These are phyloP conservation scores for Aspergillus latus DNA, from an alignment of 2,329 filamentous ascomycete genomes.

Conservation along the genomic window DNA sequence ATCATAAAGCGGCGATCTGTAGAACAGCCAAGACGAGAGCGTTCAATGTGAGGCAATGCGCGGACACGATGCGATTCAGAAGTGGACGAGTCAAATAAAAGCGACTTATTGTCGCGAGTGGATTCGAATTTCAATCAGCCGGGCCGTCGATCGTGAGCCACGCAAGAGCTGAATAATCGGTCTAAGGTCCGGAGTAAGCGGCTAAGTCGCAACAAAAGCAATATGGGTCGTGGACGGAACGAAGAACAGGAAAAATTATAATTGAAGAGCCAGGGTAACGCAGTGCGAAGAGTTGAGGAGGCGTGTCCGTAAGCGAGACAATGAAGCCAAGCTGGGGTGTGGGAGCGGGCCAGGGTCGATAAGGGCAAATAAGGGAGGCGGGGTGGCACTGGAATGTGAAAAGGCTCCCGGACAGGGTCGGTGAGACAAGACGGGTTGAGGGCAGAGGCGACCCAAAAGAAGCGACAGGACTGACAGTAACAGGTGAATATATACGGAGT, in stretches of 20 bases:
- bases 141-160: constrained; percentile 18
- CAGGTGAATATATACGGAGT: not conserved
- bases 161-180: constrained; percentile 17
- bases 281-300: constrained; percentile 16
- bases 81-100: constrained; percentile 21
- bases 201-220: constrained; percentile 3
- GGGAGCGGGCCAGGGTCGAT: constrained; percentile 9
- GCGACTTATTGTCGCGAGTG: constrained; percentile 22
- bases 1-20: not conserved
- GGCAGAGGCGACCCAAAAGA: not conserved
- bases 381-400: constrained; percentile 12
- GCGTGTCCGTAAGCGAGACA: constrained; percentile 23
- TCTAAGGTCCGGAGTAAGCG: constrained; percentile 20
- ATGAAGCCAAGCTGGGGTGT: constrained; percentile 16
- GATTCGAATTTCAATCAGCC: constrained; percentile 21
- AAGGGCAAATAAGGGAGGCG: constrained; percentile 10
- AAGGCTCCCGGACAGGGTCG: constrained; percentile 9
- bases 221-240: constrained; percentile 1
- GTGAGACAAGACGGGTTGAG: not conserved
- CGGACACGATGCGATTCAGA: constrained; percentile 20
- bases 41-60: constrained; percentile 16
- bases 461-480: not conserved
- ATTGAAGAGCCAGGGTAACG: not conserved
- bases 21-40: not conserved
- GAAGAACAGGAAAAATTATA: not conserved